These are phyloP conservation scores for Penicillium desertorum DNA, from an alignment of 495 filamentous ascomycete species.

Conservation along the genomic window DNA sequence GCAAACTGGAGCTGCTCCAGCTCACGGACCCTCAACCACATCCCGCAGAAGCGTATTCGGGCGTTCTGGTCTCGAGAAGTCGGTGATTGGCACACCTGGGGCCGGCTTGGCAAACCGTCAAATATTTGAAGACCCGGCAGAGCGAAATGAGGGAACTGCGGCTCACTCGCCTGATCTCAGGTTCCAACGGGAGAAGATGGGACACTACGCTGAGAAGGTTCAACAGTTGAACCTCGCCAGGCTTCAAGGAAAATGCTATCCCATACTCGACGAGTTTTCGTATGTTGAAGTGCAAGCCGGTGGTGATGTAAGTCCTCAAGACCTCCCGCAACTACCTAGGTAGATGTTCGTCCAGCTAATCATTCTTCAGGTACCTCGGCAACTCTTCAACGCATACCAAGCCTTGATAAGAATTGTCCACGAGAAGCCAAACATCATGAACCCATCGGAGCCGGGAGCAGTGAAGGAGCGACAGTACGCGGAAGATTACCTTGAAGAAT, in stretches of 20 bases:
- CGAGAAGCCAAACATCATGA: slow-evolving; percentile 58
- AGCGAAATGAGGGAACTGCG: slow-evolving; percentile 46
- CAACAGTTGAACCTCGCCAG: slow-evolving; percentile 71
- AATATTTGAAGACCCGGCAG: slow-evolving; percentile 66
- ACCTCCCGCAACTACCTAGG: background rate
- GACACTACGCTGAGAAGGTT: slow-evolving; percentile 71
- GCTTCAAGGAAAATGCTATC: slow-evolving; percentile 61
- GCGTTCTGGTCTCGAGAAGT: slow-evolving; percentile 67
- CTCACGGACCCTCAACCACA: slow-evolving; percentile 34
- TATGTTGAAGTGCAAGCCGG: slow-evolving; percentile 66
- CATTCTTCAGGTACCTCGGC: slow-evolving; percentile 51
- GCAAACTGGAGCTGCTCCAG: slow-evolving; percentile 27
- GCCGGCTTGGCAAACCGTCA: slow-evolving; percentile 53
- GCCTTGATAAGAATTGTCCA: slow-evolving; percentile 71
- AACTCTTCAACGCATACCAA: slow-evolving; percentile 74
- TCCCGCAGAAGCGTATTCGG: slow-evolving; percentile 67
- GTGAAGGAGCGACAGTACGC: slow-evolving; percentile 76
- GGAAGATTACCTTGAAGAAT: slow-evolving; percentile 68
- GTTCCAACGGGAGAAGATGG: slow-evolving; percentile 75
- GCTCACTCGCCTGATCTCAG: slow-evolving; percentile 62
- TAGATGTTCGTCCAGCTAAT: slow-evolving; percentile 18
- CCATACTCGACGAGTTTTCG: slow-evolving; percentile 70
- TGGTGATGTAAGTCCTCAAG: slow-evolving; percentile 53
- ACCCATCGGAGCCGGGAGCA: slow-evolving; percentile 51
- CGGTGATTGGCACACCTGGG: slow-evolving; percentile 77